phyloP scores from a whole-genome alignment of 495 filamentous ascomycete genomes.

The Talaromyces liani region DNA sequence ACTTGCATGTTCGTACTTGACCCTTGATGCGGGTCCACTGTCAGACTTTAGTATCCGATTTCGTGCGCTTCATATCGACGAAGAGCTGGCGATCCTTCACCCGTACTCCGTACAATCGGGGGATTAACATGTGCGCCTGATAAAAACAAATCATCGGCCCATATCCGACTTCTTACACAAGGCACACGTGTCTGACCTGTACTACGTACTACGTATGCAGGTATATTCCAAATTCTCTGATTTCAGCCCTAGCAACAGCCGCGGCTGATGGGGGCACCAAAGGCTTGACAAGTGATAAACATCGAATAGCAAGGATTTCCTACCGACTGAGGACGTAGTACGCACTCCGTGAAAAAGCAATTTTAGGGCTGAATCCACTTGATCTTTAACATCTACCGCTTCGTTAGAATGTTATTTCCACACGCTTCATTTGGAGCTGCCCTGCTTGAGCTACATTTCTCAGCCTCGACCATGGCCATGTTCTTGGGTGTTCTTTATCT shows the following conservation, averaged over 20 bases:
- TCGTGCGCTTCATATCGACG: no score
- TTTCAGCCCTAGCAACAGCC: neutral
- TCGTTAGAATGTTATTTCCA: no score
- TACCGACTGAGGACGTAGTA: neutral
- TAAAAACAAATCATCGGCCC: no score
- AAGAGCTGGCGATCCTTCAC: neutral
- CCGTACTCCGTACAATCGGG: no score
- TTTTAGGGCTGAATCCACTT: no score
- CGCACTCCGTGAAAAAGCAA: no score
- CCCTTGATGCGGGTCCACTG: neutral
- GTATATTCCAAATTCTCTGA: neutral
- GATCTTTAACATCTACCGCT: no score
- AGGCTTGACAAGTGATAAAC: neutral
- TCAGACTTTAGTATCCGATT: neutral
- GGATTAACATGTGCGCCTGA: no score
- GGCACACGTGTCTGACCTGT: neutral
- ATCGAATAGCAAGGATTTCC: neutral
- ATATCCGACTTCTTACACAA: neutral
- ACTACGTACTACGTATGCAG: neutral
- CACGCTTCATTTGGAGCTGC: no score
- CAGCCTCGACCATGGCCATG: neutral
- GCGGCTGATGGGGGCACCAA: neutral
- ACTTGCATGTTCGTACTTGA: neutral
- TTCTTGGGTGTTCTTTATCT: no score
- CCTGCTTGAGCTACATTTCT: no score